phyloP scores from a whole-genome alignment of 495 filamentous ascomycete species.

The Penicillium cosmopolitanum region DNA sequence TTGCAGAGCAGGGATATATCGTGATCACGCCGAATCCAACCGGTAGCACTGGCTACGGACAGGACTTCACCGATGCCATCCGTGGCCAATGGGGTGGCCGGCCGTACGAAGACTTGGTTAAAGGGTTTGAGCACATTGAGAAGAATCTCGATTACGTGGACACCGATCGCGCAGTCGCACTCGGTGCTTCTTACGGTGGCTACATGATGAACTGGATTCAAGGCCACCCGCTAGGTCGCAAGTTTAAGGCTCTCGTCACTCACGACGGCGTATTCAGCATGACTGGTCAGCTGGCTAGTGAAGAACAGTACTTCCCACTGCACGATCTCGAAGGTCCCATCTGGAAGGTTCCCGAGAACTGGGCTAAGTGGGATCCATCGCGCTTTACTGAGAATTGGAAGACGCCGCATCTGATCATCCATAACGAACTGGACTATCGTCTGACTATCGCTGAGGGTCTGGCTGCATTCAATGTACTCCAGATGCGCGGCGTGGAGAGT shows the following conservation, averaged over 20 bases:
- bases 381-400: slow-evolving; percentile 70
- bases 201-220: slow-evolving; percentile 78
- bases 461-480: slow-evolving; percentile 86
- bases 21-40: slow-evolving; percentile 89
- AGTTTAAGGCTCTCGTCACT: slow-evolving; percentile 87
- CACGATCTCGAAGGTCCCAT: slow-evolving; percentile 80
- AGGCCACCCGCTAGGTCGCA: slow-evolving; percentile 59
- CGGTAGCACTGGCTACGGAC: slow-evolving; percentile 84
- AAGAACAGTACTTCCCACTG: slow-evolving; percentile 88
- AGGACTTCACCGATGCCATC: slow-evolving; percentile 77
- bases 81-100: slow-evolving; percentile 75
- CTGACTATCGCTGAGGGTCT: slow-evolving; percentile 83
- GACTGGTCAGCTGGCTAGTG: slow-evolving; percentile 70
- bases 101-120: slow-evolving; percentile 81
- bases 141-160: slow-evolving; percentile 76
- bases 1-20: slow-evolving; percentile 90
- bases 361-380: slow-evolving; percentile 83
- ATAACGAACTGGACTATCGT: slow-evolving; percentile 90
- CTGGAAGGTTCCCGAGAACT: slow-evolving; percentile 73
- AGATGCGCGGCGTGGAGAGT: slow-evolving; percentile 58
- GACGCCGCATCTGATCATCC: slow-evolving; percentile 87
- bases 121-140: slow-evolving; percentile 76
- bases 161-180: slow-evolving; percentile 72
- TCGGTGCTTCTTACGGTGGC: slow-evolving; percentile 86
- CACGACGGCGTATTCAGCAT: slow-evolving; percentile 92